Percentiles rank a stretch among this genome's conserved stretches.
phyloP scores from a whole-genome alignment of 257 asterid species.

The Misopates orontium region DNA sequence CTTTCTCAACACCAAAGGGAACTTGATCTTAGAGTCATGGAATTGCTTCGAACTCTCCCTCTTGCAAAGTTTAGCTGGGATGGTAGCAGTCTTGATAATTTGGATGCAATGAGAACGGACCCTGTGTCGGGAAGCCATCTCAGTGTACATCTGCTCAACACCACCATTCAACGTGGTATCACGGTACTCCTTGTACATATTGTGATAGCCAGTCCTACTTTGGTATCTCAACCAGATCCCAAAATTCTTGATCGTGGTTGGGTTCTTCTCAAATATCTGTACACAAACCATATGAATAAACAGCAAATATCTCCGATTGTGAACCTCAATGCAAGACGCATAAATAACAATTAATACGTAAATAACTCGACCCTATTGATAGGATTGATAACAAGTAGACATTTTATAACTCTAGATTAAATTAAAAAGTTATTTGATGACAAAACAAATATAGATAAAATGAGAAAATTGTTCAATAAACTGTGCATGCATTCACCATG shows the following conservation, averaged over 20 bases:
- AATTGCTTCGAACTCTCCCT: constrained; percentile 57
- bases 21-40: constrained; percentile 55
- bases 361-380: neutral
- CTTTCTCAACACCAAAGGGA: constrained; percentile 53
- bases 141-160: constrained; percentile 59
- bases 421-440: no score
- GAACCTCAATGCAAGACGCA: neutral
- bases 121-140: constrained; percentile 65
- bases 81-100: constrained; percentile 50
- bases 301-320: neutral
- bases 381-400: no score
- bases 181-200: constrained; percentile 63
- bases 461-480: no score
- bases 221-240: constrained; percentile 58
- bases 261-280: constrained; percentile 55
- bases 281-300: neutral
- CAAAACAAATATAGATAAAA: no score
- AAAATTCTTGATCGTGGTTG: constrained; percentile 52
- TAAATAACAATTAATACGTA: neutral
- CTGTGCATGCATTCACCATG: no score
- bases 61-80: constrained; percentile 58
- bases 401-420: no score
- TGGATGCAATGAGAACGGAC: constrained; percentile 54
- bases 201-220: constrained; percentile 57
- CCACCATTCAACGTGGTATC: constrained; percentile 53